Conservation (phyloP, 768 basidiomycete species). For the Crassisporium funariophilum region DNA sequence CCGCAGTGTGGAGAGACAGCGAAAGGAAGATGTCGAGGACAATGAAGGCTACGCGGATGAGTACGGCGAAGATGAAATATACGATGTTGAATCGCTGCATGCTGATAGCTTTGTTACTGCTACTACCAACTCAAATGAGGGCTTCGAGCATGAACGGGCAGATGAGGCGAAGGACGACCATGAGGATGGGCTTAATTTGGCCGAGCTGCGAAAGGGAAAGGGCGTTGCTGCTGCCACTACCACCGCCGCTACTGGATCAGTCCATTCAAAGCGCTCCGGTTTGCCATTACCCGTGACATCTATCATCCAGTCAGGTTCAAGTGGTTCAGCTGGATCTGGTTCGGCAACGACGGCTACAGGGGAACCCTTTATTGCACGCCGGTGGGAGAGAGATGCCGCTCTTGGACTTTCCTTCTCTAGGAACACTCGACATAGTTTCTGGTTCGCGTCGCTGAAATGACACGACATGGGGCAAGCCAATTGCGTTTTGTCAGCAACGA, state of each 20-base stretch:
- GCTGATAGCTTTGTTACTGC: constrained; percentile 64
- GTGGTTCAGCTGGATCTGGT: too few relatives aligned
- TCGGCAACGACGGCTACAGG: constrained; percentile 28
- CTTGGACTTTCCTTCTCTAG: constrained; percentile 33
- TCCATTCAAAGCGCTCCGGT: too few relatives aligned
- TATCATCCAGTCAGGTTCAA: too few relatives aligned
- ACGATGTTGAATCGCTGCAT: constrained; percentile 49
- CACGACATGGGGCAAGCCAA: too few relatives aligned
- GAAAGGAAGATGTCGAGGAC: constrained; percentile 33
- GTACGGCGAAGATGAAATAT: constrained; percentile 32
- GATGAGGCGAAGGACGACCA: constrained; percentile 4
- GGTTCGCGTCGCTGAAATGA: too few relatives aligned
- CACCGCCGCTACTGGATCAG: too few relatives aligned
- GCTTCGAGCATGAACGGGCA: constrained; percentile 4
- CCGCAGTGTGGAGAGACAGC: constrained; percentile 38
- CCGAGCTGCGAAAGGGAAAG: constrained; percentile 3
- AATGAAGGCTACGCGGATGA: constrained; percentile 21
- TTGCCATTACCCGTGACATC: too few relatives aligned
- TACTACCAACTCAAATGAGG: constrained; percentile 41
- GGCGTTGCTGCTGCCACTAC: background rate
- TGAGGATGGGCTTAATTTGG: constrained; percentile 14
- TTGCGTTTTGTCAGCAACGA: too few relatives aligned
- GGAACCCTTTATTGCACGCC: constrained; percentile 53
- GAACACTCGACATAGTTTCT: too few relatives aligned
- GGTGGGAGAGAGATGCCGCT: constrained; percentile 49